Evolutionary conservation across 495 filamentous ascomycete genomes (phyloP), one percentile per base, ranked within the genome.

Genomic region (Hypoxylon trugodes): DNA sequence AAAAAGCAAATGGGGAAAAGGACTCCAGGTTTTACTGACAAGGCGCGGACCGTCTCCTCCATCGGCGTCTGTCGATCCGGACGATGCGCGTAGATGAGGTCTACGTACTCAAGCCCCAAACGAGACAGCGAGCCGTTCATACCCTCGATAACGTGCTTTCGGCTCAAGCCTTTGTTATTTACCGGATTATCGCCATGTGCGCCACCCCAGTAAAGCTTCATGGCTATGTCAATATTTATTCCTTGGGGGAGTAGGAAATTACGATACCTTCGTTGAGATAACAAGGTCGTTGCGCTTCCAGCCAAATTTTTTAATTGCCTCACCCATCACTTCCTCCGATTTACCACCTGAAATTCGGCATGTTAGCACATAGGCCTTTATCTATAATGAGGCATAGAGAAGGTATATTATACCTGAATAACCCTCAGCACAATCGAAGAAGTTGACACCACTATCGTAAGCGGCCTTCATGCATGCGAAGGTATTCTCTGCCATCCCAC

Each of bases 241-340:
- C n/a, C 25, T 30, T 24, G 15, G 18, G 26, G n/a, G 1, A 15
- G 9, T 10, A 30, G 9, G 35, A 49, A 22, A 10, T 18, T 30
- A 24, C 13, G 15, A 30, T 48, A 54, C 30, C 58, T 61, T 61
- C 35, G 91, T 94, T 38, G 87, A 90, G 65, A 96, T 87, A 22
- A 96, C 91, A 30, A 93, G 76, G 73, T 95, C 90, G 71, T 89
- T 90, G 35, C 90, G 81, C 63, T 89, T 89, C 91, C 91, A 90
- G 46, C 77, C 82, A 58, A 82, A 88, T 69, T 84, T 81, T 74
- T 79, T 82, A 69, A 86, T 89, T 1, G 89, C 89, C 60, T 84
- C 70, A 13, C 90, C 90, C 85, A 93, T 90, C 36, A 91, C 85
- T 43, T 84, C 71, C 72, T 94, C 90, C 12, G 84, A 88, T 63